phyloP scores from a whole-genome alignment of 108 stramenopile species.

The Cyclotella cryptica region DNA sequence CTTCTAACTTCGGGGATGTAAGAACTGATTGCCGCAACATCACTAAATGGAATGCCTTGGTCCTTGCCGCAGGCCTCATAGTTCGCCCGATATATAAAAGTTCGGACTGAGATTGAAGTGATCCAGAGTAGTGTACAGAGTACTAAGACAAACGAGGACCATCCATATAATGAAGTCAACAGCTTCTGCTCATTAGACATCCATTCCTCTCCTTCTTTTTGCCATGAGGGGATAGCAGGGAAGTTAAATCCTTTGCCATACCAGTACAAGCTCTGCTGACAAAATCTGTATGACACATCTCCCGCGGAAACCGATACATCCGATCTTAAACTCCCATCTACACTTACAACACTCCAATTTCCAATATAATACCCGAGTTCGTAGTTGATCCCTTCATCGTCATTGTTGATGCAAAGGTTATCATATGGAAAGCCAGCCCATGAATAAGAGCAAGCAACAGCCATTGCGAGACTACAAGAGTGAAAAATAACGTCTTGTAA shows the following conservation, averaged over 20 bases:
- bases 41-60: constrained; percentile 2
- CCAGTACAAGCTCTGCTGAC: not conserved
- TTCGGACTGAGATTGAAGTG: not conserved
- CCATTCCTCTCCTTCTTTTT: constrained; percentile 1
- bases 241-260: not conserved
- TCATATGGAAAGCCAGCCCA: constrained; percentile 5
- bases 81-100: not conserved
- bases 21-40: not conserved
- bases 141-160: not conserved
- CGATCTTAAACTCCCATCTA: not conserved
- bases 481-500: not conserved
- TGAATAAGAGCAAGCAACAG: not conserved
- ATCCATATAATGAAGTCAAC: not conserved
- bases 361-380: not conserved
- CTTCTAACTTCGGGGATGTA: constrained; percentile 1
- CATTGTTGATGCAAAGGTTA: not conserved
- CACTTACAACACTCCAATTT: not conserved
- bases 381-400: not conserved
- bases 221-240: not conserved
- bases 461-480: not conserved
- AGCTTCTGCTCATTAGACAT: constrained; percentile 7
- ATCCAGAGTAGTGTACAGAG: not conserved
- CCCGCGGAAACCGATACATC: not conserved
- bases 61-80: not conserved
- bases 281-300: not conserved